Base-by-base conservation (phyloP, 1,284 basidiomycete species). In the Apiotrichum domesticum region DNA sequence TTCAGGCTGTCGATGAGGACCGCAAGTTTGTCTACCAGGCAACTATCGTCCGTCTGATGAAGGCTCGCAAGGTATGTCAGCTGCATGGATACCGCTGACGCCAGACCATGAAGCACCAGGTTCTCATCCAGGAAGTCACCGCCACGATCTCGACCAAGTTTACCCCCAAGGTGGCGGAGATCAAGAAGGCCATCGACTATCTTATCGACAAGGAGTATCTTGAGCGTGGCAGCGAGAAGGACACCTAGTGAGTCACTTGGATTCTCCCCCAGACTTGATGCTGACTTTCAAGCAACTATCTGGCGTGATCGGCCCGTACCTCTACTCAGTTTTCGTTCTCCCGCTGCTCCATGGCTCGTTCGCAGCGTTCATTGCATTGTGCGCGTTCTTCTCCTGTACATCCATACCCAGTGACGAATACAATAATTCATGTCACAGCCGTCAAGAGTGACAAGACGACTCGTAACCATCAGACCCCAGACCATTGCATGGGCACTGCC, bases 131-230 rank as follows among this genome's bases (percentile, higher is more conserved):
- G 69, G 96, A 98, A 72, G 92, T 97, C 61, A 93, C 94, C 60
- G 58, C 85, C 2, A 91, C 93, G 74, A 91, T 98, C 65, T 87
- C 88, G 39, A 63, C 66, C 44, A 72, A 70, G 59, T 74, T 75
- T 51, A 74, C 71, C 43, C 70, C 71, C 11, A 71, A 74, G 57
- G 66, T 75, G 14, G 65, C 71, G 3, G 71, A 73, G 50, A 75
- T 74, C 63, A 76, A 76, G 41, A 71, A 91, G 87, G 94, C 95
- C n/a, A 98, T 98, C 68, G 96, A 98, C 71, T 87, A 88, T 41
- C 79, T 98, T 40, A 83, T 98, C 54, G 95, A 98, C 80, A 96
- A 97, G 78, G 96, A 98, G 77, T 98, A 96, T 74, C 87, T 98
- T 60, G 93, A 97, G 74, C 86, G 94, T 41, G 87, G 90, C 33